phyloP scores from a whole-genome alignment of 1,139 yeast genomes.

The Zhuliangozyma blackwelliae region DNA sequence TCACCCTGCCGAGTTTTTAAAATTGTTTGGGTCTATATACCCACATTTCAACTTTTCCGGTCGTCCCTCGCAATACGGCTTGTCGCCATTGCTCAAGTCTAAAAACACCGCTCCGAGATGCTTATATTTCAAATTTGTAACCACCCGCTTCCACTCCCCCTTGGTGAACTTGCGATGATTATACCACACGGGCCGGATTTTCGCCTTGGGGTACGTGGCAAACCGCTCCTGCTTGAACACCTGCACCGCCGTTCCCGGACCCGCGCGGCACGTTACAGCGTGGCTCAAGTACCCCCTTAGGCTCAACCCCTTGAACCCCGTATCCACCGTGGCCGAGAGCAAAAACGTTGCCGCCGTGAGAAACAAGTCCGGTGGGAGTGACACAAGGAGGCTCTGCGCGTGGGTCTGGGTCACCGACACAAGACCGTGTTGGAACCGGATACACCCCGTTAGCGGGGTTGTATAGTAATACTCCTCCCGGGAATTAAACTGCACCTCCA shows the following conservation, averaged over 20 bases:
- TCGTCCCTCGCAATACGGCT: constrained; percentile 11
- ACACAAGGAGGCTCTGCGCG: constrained; percentile 1
- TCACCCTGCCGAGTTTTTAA: too few relatives aligned
- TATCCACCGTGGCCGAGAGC: constrained; percentile 4
- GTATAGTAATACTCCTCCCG: neutral
- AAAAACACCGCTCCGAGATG: constrained; percentile 9
- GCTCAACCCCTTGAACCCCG: constrained; percentile 8
- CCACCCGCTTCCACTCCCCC: constrained; percentile 5
- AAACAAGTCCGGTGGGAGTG: constrained; percentile 7
- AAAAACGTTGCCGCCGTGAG: constrained; percentile 4
- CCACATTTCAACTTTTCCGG: constrained; percentile 5
- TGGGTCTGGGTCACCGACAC: constrained; percentile 5
- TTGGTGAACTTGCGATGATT: constrained; percentile 1
- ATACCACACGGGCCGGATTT: constrained; percentile 3
- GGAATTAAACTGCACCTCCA: constrained; percentile 1
- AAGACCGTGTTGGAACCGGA: constrained; percentile 2
- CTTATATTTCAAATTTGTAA: constrained; percentile 5
- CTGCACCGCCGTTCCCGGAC: constrained; percentile 6
- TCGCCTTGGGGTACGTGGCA: constrained; percentile 8
- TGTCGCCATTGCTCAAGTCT: constrained; percentile 6
- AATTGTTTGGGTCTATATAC: too few relatives aligned
- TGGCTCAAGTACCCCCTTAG: constrained; percentile 1
- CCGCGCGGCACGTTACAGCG: constrained; percentile 8
- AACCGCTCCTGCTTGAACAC: constrained; percentile 5
- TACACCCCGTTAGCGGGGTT: constrained; percentile 8